Evolutionary conservation across 345 rosid species (phyloP).

Genomic region (Citrus australasica): DNA sequence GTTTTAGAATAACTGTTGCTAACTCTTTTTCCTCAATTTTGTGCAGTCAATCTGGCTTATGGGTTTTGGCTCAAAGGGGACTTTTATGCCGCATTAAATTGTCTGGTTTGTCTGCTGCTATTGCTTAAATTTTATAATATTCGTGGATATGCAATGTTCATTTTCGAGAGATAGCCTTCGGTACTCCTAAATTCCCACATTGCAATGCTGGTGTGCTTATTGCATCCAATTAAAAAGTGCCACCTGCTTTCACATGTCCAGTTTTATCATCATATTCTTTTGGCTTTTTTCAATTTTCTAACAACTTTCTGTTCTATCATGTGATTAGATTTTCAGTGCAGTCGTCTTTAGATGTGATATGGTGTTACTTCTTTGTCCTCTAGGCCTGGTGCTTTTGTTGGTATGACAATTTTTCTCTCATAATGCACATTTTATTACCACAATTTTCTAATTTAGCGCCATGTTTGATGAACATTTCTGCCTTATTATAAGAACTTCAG

Average conservation of each 20-base stretch:
- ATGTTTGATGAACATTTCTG: conserved; percentile 12
- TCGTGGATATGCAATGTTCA: background rate
- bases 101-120: conserved; percentile 54
- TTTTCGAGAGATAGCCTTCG: background rate
- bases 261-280: too few species aligned
- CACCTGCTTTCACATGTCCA: background rate
- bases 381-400: conserved; percentile 77
- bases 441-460: background rate
- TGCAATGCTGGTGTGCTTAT: background rate
- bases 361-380: conserved; percentile 74
- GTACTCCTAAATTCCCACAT: background rate
- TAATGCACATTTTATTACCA: background rate
- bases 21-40: conserved; percentile 11
- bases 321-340: conserved; percentile 65
- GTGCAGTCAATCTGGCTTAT: conserved; percentile 81
- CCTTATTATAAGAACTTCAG: conserved; percentile 25
- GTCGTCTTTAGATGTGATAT: conserved; percentile 81
- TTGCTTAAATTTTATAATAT: background rate
- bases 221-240: background rate
- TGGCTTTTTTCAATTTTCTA: too few species aligned
- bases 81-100: conserved; percentile 65
- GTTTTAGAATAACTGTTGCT: conserved; percentile 6
- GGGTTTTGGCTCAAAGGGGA: conserved; percentile 70
- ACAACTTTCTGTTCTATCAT: conserved; percentile 11
- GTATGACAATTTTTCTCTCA: conserved; percentile 28